Conservation (phyloP, 2,329 filamentous ascomycete genomes). For the Ilyonectria sp. region DNA sequence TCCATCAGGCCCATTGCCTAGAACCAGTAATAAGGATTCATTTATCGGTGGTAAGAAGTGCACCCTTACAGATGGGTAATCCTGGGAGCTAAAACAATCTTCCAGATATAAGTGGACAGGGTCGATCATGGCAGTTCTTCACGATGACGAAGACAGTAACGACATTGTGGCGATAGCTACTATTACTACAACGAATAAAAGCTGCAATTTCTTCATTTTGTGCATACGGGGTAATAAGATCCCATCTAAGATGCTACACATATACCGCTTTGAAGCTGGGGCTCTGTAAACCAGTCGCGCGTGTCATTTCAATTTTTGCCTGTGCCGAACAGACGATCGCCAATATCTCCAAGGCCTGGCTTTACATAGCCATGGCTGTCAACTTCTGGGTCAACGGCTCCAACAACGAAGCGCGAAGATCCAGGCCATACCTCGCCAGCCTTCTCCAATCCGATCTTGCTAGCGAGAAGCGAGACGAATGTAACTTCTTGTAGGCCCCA, state of each 20-base stretch:
- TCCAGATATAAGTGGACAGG: slow-evolving; percentile 16
- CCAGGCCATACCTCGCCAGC: slow-evolving; percentile 69
- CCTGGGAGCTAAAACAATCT: neutral
- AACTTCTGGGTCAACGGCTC: slow-evolving; percentile 67
- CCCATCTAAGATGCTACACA: neutral
- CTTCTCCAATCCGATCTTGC: slow-evolving; percentile 65
- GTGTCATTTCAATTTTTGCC: neutral
- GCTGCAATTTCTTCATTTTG: neutral
- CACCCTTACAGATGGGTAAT: neutral
- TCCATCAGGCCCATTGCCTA: slow-evolving; percentile 35
- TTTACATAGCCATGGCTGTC: slow-evolving; percentile 68
- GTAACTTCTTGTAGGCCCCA: slow-evolving; percentile 77
- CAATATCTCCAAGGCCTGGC: slow-evolving; percentile 52
- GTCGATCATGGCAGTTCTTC: slow-evolving; percentile 41
- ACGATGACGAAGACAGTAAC: slow-evolving; percentile 44
- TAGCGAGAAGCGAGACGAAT: slow-evolving; percentile 59
- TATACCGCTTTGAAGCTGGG: neutral
- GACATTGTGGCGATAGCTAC: slow-evolving; percentile 7
- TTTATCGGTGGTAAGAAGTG: slow-evolving; percentile 43
- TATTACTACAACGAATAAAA: neutral
- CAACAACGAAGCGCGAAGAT: slow-evolving; percentile 33
- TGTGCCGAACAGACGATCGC: slow-evolving; percentile 71
- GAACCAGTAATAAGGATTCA: slow-evolving; percentile 47
- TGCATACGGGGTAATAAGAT: neutral
- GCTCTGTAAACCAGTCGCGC: neutral